Percentiles rank a stretch among this genome's conserved stretches.
Evolutionary conservation across 129 eudicot species (phyloP).

Genomic region (Cynara cardunculus): DNA sequence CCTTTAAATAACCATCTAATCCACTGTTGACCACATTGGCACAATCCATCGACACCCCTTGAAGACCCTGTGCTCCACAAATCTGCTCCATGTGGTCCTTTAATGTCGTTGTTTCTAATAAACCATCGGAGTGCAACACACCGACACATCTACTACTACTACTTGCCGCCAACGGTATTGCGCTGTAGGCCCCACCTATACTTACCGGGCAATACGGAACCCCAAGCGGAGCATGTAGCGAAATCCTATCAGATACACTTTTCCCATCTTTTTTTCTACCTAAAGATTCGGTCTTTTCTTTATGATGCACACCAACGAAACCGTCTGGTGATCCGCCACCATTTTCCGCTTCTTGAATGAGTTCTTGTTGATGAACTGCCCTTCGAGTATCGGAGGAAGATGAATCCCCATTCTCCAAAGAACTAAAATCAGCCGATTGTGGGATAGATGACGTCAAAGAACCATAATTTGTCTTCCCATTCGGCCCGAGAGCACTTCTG

Average conservation of each 20-base stretch:
- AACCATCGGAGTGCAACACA: constrained; percentile 43
- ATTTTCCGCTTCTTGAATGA: constrained; percentile 32
- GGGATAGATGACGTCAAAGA: constrained; percentile 34
- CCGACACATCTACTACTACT: constrained; percentile 41
- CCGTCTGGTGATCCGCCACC: constrained; percentile 36
- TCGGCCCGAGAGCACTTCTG: constrained; percentile 55
- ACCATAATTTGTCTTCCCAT: constrained; percentile 38
- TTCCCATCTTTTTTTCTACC: constrained; percentile 38
- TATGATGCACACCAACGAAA: constrained; percentile 39
- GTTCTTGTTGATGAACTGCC: constrained; percentile 46
- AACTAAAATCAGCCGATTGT: constrained; percentile 34
- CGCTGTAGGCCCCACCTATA: constrained; percentile 50
- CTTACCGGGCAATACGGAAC: constrained; percentile 59
- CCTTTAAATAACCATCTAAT: constrained; percentile 73
- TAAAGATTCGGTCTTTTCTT: constrained; percentile 36
- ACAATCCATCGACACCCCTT: constrained; percentile 69
- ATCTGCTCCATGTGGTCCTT: constrained; percentile 82
- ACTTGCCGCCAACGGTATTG: constrained; percentile 38
- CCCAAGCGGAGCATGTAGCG: constrained; percentile 79
- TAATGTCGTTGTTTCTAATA: constrained; percentile 56
- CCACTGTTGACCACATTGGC: constrained; percentile 71
- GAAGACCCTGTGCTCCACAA: constrained; percentile 54
- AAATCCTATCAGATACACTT: constrained; percentile 42
- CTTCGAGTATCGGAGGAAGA: constrained; percentile 37
- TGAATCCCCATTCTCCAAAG: constrained; percentile 54